Percentiles rank a stretch among this genome's conserved stretches.
These are phyloP conservation scores for Teunomyces gatunensis DNA, from an alignment of 805 yeast species.

Conservation along the genomic window DNA sequence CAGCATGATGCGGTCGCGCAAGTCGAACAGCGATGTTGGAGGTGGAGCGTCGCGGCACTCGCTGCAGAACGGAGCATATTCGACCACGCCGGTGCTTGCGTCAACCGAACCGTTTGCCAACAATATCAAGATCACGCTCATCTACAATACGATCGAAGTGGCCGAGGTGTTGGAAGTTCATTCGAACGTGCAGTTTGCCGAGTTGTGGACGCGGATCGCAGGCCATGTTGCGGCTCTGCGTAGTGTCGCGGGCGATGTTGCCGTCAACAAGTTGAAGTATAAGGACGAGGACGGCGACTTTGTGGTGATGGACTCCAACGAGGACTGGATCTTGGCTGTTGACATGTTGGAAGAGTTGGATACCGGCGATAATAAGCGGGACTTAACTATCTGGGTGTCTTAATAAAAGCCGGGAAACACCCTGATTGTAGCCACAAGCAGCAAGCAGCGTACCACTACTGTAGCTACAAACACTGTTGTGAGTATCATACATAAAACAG, in stretches of 20 bases:
- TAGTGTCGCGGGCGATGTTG: conserved; percentile 54
- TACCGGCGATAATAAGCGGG: conserved; percentile 13
- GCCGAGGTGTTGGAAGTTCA: conserved; percentile 27
- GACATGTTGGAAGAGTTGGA: conserved; percentile 49
- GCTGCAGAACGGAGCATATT: neutral
- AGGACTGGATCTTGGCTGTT: conserved; percentile 83
- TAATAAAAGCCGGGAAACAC: conserved; percentile 7
- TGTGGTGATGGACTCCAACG: conserved; percentile 79
- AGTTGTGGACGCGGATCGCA: conserved; percentile 66
- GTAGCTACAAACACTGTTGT: no score
- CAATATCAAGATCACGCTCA: conserved; percentile 23
- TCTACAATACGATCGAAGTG: conserved; percentile 32
- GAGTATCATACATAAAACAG: no score
- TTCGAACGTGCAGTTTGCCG: conserved; percentile 33
- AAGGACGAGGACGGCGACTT: conserved; percentile 95
- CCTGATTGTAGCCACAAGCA: no score
- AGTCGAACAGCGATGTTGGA: conserved; percentile 16
- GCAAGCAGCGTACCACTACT: no score
- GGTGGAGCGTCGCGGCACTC: neutral
- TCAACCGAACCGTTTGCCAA: conserved; percentile 6
- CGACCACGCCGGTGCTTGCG: conserved; percentile 5
- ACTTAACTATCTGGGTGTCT: conserved; percentile 43
- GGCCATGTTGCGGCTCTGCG: conserved; percentile 44
- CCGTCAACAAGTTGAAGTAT: conserved; percentile 61
- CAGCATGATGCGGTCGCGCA: conserved; percentile 40